Evolutionary conservation across 2,329 filamentous ascomycete species (phyloP), one percentile per base, ranked within the genome.

Genomic region (Aspergillus brunneoviolaceus): DNA sequence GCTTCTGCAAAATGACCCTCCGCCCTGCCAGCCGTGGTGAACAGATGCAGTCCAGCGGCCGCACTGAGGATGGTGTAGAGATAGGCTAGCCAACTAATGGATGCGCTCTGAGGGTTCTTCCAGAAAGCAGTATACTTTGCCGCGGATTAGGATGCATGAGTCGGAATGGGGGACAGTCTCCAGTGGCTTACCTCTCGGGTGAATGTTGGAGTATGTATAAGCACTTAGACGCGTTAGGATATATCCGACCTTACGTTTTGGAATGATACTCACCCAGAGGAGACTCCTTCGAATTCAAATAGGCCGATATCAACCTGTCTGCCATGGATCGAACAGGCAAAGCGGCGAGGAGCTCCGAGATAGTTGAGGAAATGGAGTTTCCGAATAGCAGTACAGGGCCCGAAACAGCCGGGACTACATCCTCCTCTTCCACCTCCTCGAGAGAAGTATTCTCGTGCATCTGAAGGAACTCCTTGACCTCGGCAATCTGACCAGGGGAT

Each of bases 261-360:
- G 5, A 19, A 25, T 1, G 14, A n/a, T 29, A 79, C 55, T 42
- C 61, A 70, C 69, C 55, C 7, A 69, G 53, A 12, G 62, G 55
- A 9, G 65, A 59, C 23, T 68, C 70, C 27, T 59, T 59, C 4
- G 67, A 71, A 47, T 71, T 69, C 35, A 74, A 58, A 55, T 69
- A 70, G 4, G 52, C 55, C 19, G 67, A 67, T 7, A 74, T 58
- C 2, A 72, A 54, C 10, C 62, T 59, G 51, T 74, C 69, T 14
- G 67, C 66, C 3, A 59, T 49, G 3, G 57, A 19, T 55, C 66
- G 66, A 16, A 62, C 49, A 2, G 72, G 72, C 9, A 74, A 45
- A 23, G 63, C 65, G 16, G 60, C 63, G 14, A 73, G 60, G 5
- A 72, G 60, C n/a, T 72, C 67, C 31, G 62, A 57, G 19, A 64